Base-by-base conservation (phyloP, 2,329 filamentous ascomycete genomes). In the Alternaria solani region DNA sequence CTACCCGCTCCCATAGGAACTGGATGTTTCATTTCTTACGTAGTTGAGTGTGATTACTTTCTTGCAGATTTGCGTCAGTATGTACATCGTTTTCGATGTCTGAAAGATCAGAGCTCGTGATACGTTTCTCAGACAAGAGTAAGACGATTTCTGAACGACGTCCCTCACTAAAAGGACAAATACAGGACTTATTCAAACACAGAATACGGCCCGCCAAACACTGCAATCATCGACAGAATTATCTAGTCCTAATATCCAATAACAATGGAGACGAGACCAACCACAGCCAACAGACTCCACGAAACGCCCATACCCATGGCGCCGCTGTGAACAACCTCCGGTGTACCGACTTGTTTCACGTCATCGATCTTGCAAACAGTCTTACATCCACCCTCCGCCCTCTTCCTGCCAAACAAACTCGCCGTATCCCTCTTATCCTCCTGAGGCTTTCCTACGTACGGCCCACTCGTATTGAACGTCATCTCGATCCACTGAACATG, bases 401-500 rank as follows among this genome's bases (percentile, higher is more conserved):
- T 63, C 57, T 70, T 68, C 56, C 62, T 64, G 39, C 63, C 62
- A 41, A 66, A 64, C 39, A 66, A 34, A 28, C 57, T 43, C 30
- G 39, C 57, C 1, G 58, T 41, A 42, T 59, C 62, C 41, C 73
- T 57, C 59, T 73, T 75, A 8, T 68, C 56, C 5, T 46, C 44
- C 26, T 49, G 16, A 7, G 60, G 39, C 2, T 57, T 60, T 5
- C 76, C 77, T 7, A 63, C 60, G 2, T 76, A 74, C 5, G 74
- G 68, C 23, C 77, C 78, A 51, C 69, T 75, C 3, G 77, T 79
- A 52, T 81, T 81, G 57, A 85, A 89, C 23, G 86, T 80, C 75
- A 89, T 81, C 68, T 89, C 86, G 44, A 89, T 83, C 87, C 86
- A 89, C 77, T 87, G 84, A 18, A 89, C 81, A 68, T 89, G 85